Conservation (phyloP, 768 basidiomycete genomes). For the Leccinum arenicola region DNA sequence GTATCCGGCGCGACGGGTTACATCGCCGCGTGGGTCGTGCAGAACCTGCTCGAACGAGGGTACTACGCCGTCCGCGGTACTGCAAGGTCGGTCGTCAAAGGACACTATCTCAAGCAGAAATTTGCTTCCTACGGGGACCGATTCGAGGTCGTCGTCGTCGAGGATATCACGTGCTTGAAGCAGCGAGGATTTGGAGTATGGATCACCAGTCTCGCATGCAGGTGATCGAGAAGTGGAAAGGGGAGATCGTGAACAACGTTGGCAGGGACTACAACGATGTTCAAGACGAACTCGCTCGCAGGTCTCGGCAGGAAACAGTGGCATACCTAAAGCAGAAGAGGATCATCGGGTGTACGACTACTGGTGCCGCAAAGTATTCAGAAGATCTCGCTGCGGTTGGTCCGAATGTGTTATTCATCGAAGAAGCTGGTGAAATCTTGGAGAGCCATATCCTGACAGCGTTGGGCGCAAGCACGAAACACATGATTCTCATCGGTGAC, state of each 20-base stretch:
- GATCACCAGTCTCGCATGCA: slow-evolving; percentile 25
- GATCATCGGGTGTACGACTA: slow-evolving; percentile 70
- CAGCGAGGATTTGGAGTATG: slow-evolving; percentile 40
- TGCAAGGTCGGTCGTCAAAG: not conserved
- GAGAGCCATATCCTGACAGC: slow-evolving; percentile 68
- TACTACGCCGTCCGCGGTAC: not conserved
- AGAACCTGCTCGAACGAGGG: not conserved
- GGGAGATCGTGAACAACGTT: slow-evolving; percentile 30
- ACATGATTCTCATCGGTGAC: slow-evolving; percentile 69
- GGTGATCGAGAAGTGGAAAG: slow-evolving; percentile 35
- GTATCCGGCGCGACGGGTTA: not conserved
- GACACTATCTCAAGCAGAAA: not conserved
- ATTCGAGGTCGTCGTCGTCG: not conserved
- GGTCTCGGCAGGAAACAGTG: slow-evolving; percentile 35
- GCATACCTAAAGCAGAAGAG: slow-evolving; percentile 44
- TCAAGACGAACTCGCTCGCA: slow-evolving; percentile 36
- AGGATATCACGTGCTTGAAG: slow-evolving; percentile 15
- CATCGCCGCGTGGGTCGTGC: not conserved
- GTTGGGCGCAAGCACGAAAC: slow-evolving; percentile 44
- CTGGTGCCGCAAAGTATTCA: slow-evolving; percentile 63
- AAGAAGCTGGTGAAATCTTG: slow-evolving; percentile 73
- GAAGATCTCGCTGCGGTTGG: slow-evolving; percentile 43
- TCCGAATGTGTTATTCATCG: slow-evolving; percentile 59
- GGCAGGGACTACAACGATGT: slow-evolving; percentile 41
- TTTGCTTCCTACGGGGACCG: not conserved